Evolutionary conservation across 2,329 filamentous ascomycete species (phyloP).

Genomic region (Penicillium sp.): DNA sequence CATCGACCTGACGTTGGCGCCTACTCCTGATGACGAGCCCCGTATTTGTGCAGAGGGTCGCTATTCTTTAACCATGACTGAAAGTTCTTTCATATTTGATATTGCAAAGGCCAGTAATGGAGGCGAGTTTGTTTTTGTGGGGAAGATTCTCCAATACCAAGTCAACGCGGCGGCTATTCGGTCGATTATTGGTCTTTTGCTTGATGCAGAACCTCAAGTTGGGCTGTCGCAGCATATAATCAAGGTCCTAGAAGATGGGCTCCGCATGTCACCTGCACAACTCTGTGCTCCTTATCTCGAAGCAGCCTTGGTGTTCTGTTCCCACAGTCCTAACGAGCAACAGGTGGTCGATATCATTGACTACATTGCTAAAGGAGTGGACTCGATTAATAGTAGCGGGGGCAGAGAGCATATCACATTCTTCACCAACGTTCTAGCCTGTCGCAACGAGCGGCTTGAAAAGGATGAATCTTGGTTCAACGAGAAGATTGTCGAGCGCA

Average conservation of each 20-base stretch:
- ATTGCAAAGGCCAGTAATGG: slow-evolving; percentile 29
- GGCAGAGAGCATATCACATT: slow-evolving; percentile 49
- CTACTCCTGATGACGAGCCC: slow-evolving; percentile 23
- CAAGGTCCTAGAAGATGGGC: slow-evolving; percentile 51
- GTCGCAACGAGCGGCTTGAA: slow-evolving; percentile 34
- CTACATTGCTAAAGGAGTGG: slow-evolving; percentile 43
- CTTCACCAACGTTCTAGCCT: slow-evolving; percentile 51
- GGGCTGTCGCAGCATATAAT: slow-evolving; percentile 49
- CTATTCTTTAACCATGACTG: slow-evolving; percentile 31
- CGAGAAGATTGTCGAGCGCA: slow-evolving; percentile 35
- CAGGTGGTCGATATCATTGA: slow-evolving; percentile 37
- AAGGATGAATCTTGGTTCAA: slow-evolving; percentile 32
- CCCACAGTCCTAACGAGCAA: slow-evolving; percentile 32
- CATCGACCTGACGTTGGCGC: slow-evolving; percentile 33
- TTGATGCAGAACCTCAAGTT: slow-evolving; percentile 50
- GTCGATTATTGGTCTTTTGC: slow-evolving; percentile 55
- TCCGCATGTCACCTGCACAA: slow-evolving; percentile 49
- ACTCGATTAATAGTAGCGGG: slow-evolving; percentile 46
- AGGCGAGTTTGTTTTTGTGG: slow-evolving; percentile 43
- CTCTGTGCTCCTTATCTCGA: slow-evolving; percentile 55
- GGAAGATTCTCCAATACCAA: slow-evolving; percentile 62
- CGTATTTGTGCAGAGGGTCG: slow-evolving; percentile 25
- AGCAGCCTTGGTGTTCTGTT: slow-evolving; percentile 54
- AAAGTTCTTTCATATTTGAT: slow-evolving; percentile 32
- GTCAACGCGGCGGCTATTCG: slow-evolving; percentile 53